phyloP scores from a whole-genome alignment of 208 protist genomes.

The Entamoeba histolytica region DNA sequence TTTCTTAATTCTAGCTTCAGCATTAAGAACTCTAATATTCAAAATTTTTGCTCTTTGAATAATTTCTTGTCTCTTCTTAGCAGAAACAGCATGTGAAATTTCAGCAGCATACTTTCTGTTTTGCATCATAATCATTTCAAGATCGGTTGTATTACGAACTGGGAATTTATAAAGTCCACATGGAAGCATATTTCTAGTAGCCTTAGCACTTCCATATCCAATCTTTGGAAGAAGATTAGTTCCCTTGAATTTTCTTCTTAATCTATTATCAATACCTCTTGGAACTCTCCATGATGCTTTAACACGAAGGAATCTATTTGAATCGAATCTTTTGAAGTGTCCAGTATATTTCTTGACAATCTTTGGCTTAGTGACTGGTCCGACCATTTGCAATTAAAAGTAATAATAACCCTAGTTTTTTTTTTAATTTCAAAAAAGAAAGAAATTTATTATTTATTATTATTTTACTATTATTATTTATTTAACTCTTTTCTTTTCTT shows the following conservation, averaged over 20 bases:
- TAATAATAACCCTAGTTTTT: too few species aligned
- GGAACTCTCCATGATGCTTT: slow-evolving; percentile 77
- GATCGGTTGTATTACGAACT: slow-evolving; percentile 68
- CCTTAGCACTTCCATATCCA: slow-evolving; percentile 86
- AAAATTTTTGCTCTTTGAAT: slow-evolving; percentile 82
- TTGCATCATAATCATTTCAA: slow-evolving; percentile 95
- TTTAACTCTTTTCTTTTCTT: too few species aligned
- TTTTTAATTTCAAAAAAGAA: too few species aligned
- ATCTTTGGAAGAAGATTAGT: slow-evolving; percentile 77
- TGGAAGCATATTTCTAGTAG: slow-evolving; percentile 72
- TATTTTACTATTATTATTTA: too few species aligned
- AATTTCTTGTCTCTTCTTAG: slow-evolving; percentile 75
- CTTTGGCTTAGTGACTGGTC: slow-evolving; percentile 56
- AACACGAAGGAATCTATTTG: slow-evolving; percentile 70
- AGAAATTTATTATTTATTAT: too few species aligned
- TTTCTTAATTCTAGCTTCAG: slow-evolving; percentile 57
- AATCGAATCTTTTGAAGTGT: slow-evolving; percentile 76
- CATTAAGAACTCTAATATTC: slow-evolving; percentile 85
- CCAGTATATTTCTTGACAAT: slow-evolving; percentile 88
- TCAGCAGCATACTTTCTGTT: slow-evolving; percentile 92
- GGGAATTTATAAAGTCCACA: slow-evolving; percentile 85
- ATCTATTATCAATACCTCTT: slow-evolving; percentile 86
- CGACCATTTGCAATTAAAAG: slow-evolving; percentile 49
- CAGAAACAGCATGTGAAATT: slow-evolving; percentile 74
- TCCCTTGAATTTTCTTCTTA: slow-evolving; percentile 85